Evolutionary conservation across 305 asterid genomes (phyloP).

Genomic region (Rubia peregrina): DNA sequence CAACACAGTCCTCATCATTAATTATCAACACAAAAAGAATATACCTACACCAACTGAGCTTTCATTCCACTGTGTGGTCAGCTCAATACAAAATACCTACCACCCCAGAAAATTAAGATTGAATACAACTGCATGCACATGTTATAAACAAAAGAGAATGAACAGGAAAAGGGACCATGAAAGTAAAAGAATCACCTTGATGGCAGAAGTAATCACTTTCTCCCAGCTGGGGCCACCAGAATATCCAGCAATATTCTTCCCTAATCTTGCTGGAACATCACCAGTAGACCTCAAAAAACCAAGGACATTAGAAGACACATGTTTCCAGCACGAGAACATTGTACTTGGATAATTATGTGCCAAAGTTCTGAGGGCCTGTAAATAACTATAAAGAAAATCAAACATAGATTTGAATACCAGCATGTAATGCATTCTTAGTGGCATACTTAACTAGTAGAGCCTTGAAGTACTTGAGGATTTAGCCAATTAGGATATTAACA

Average conservation of each 20-base stretch:
- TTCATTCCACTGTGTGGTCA: neutral
- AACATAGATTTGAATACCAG: slow-evolving; percentile 2
- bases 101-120: neutral
- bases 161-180: slow-evolving; percentile 8
- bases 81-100: slow-evolving; percentile 5
- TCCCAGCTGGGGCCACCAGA: slow-evolving; percentile 51
- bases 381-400: slow-evolving; percentile 21
- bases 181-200: slow-evolving; percentile 48
- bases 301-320: slow-evolving; percentile 45
- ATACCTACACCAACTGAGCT: neutral
- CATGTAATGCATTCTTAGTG: neutral
- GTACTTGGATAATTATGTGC: slow-evolving; percentile 90
- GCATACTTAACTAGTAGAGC: neutral
- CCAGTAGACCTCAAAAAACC: slow-evolving; percentile 40
- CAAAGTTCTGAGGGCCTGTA: slow-evolving; percentile 85
- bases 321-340: slow-evolving; percentile 66
- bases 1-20: neutral
- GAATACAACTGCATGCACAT: neutral
- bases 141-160: neutral
- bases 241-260: slow-evolving; percentile 53
- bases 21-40: neutral
- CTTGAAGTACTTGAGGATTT: neutral
- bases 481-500: neutral
- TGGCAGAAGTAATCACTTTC: slow-evolving; percentile 65
- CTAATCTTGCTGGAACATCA: slow-evolving; percentile 38